A percentile compares a stretch with the other conserved stretches of the same genome.
phyloP scores from a whole-genome alignment of 805 yeast genomes.

The Lachancea thermotolerans region DNA sequence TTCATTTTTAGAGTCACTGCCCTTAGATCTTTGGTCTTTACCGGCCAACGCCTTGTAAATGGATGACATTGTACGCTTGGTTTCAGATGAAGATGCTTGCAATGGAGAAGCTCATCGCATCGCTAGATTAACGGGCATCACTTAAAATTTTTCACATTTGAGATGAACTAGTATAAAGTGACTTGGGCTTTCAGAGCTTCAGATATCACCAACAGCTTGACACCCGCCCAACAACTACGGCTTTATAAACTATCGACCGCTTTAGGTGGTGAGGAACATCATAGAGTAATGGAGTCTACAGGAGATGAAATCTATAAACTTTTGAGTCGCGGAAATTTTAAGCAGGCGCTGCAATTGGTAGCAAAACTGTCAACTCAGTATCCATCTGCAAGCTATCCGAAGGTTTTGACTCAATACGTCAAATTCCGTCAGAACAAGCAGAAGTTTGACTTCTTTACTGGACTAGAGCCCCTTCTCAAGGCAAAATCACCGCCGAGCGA shows the following conservation, averaged over 20 bases:
- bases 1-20: slow-evolving; percentile 28
- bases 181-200: background rate
- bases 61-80: slow-evolving; percentile 49
- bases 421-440: slow-evolving; percentile 25
- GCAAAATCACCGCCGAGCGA: slow-evolving; percentile 37
- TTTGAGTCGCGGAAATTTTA: slow-evolving; percentile 3
- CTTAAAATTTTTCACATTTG: slow-evolving; percentile 4
- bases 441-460: slow-evolving; percentile 29
- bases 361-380: slow-evolving; percentile 39
- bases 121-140: background rate
- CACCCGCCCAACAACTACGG: too few species aligned
- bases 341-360: slow-evolving; percentile 7
- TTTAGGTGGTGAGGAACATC: too few species aligned
- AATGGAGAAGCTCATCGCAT: slow-evolving; percentile 4
- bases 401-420: slow-evolving; percentile 30
- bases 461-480: slow-evolving; percentile 20
- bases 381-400: slow-evolving; percentile 52
- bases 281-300: background rate
- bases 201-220: background rate
- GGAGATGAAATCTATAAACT: slow-evolving; percentile 2
- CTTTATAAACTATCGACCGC: too few species aligned
- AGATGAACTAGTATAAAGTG: background rate
- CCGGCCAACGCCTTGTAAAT: slow-evolving; percentile 61
- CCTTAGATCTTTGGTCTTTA: slow-evolving; percentile 28
- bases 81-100: background rate